phyloP scores from a whole-genome alignment of 2,329 filamentous ascomycete genomes.

The Chrysosporium queenslandicum region DNA sequence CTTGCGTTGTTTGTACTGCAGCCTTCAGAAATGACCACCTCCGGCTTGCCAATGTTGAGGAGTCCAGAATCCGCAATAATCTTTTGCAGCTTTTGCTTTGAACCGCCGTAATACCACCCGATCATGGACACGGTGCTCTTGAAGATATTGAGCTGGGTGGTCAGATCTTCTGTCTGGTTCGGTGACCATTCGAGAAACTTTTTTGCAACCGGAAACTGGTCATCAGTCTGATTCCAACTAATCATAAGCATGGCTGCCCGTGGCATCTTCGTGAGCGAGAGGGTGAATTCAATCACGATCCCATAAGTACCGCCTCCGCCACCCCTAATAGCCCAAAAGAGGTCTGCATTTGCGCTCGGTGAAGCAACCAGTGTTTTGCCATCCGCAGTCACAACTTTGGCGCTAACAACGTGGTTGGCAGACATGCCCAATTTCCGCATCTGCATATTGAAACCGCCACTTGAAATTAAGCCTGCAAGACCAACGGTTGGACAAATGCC shows the following conservation, averaged over 20 bases:
- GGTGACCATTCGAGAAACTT: slow-evolving; percentile 17
- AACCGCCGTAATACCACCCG: slow-evolving; percentile 15
- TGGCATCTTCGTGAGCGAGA: slow-evolving; percentile 6
- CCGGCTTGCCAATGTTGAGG: slow-evolving; percentile 11
- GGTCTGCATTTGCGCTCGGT: slow-evolving; percentile 41
- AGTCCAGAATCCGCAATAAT: slow-evolving; percentile 15
- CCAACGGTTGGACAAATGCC: slow-evolving; percentile 49
- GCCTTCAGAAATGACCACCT: slow-evolving; percentile 12
- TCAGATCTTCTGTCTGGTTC: slow-evolving; percentile 12
- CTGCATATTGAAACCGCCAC: slow-evolving; percentile 50
- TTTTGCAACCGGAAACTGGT: slow-evolving; percentile 13
- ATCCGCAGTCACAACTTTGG: slow-evolving; percentile 44
- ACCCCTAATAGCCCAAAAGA: slow-evolving; percentile 55
- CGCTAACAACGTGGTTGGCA: slow-evolving; percentile 50
- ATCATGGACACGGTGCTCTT: slow-evolving; percentile 13
- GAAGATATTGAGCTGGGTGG: slow-evolving; percentile 17
- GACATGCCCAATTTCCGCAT: slow-evolving; percentile 43
- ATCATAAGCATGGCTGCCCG: slow-evolving; percentile 14
- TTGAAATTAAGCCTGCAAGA: slow-evolving; percentile 49
- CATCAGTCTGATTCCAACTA: slow-evolving; percentile 9
- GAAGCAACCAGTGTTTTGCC: slow-evolving; percentile 43
- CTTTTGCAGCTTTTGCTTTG: slow-evolving; percentile 10
- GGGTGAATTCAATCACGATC: slow-evolving; percentile 33
- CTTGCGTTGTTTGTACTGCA: slow-evolving; percentile 14
- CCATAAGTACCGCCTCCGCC: slow-evolving; percentile 53